These are phyloP conservation scores for Aureobasidium sp. DNA, from an alignment of 2,329 filamentous ascomycete species.

Conservation along the genomic window DNA sequence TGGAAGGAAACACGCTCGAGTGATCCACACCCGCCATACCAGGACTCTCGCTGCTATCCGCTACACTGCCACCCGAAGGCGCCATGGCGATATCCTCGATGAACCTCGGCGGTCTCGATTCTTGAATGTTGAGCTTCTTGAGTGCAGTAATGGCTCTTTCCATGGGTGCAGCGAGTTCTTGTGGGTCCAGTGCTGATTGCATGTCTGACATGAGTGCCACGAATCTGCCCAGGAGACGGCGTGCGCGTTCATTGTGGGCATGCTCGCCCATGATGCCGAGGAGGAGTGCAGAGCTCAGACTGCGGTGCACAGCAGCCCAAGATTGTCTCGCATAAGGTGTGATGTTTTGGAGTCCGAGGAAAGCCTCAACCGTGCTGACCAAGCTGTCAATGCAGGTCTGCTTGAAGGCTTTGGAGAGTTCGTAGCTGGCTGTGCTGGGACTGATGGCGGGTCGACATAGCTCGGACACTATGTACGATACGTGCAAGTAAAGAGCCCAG, in stretches of 20 bases:
- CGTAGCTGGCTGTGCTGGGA: conserved; percentile 37
- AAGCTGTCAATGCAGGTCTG: conserved; percentile 47
- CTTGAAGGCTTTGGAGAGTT: conserved; percentile 41
- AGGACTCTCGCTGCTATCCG: conserved; percentile 4
- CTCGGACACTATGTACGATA: conserved; percentile 55
- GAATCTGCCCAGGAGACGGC: conserved; percentile 38
- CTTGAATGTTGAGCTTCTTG: conserved; percentile 32
- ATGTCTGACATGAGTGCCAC: conserved; percentile 40
- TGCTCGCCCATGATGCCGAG: conserved; percentile 39
- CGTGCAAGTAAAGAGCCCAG: conserved; percentile 53
- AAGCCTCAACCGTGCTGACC: conserved; percentile 51
- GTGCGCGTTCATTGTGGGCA: conserved; percentile 37
- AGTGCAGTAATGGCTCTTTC: conserved; percentile 40
- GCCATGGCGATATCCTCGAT: conserved; percentile 18
- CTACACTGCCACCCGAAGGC: neutral
- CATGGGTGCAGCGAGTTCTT: conserved; percentile 41
- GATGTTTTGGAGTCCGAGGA: conserved; percentile 50
- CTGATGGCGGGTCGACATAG: conserved; percentile 54
- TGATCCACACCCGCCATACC: conserved; percentile 12
- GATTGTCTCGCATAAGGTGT: conserved; percentile 37
- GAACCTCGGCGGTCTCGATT: conserved; percentile 19
- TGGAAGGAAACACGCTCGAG: conserved; percentile 1
- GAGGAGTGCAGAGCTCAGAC: conserved; percentile 36
- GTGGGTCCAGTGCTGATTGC: conserved; percentile 38
- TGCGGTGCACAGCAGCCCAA: conserved; percentile 37